Evolutionary conservation across 2,329 filamentous ascomycete species (phyloP).

Genomic region (Epichloe sibirici): DNA sequence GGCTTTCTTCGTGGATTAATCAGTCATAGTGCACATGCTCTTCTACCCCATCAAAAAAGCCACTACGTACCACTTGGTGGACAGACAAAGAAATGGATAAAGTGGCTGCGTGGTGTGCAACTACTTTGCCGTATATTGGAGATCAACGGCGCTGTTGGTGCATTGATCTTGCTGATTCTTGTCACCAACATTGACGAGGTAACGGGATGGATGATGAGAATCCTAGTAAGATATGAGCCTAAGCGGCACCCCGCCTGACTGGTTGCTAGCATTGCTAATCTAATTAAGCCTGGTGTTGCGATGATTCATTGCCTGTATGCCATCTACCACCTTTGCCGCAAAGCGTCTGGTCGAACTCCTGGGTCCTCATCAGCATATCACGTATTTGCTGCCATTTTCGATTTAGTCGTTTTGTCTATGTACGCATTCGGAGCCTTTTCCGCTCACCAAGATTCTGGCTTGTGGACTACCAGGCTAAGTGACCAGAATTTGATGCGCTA

Average conservation of each 20-base stretch:
- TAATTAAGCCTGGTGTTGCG: constrained; percentile 57
- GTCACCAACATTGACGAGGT: constrained; percentile 54
- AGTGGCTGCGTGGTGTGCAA: constrained; percentile 55
- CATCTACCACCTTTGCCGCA: constrained; percentile 66
- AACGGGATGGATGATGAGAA: constrained; percentile 63
- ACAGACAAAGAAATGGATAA: constrained; percentile 58
- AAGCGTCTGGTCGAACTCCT: constrained; percentile 58
- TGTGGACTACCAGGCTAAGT: constrained; percentile 59
- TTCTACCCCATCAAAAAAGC: constrained; percentile 49
- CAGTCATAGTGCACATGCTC: constrained; percentile 36
- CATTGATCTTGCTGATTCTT: constrained; percentile 66
- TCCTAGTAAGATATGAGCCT: constrained; percentile 46
- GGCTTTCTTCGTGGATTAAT: not conserved
- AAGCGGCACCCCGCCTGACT: not conserved
- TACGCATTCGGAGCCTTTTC: constrained; percentile 43
- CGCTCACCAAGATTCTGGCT: constrained; percentile 28
- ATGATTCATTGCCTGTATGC: constrained; percentile 62
- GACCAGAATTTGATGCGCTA: constrained; percentile 41
- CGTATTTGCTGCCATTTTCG: constrained; percentile 65
- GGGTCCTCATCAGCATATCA: constrained; percentile 81
- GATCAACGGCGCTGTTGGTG: constrained; percentile 55
- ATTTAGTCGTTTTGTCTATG: constrained; percentile 44
- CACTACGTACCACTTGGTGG: constrained; percentile 55
- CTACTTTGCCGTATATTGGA: constrained; percentile 55
- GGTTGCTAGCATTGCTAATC: not conserved